Evolutionary conservation across 2,329 filamentous ascomycete species (phyloP), one percentile per base, ranked within the genome.

Genomic region (Colletotrichum orchidophilum): DNA sequence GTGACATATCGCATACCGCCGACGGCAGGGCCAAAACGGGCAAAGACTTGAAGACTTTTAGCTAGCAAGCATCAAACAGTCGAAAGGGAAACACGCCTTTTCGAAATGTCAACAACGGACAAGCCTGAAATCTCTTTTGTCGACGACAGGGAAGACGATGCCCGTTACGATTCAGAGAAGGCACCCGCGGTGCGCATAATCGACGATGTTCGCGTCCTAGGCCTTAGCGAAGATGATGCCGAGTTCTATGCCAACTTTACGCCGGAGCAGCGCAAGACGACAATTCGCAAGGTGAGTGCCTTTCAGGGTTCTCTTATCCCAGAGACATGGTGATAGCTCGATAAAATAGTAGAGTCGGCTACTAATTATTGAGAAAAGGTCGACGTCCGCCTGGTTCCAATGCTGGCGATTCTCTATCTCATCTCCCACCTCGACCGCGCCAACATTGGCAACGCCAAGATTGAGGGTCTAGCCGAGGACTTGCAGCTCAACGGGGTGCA

Each of bases 351-450:
- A 0, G 18, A 7, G 8, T 24, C 27, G 21, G 18, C 46, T 27
- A 7, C 58, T 42, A 54, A 26, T 1, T n/a, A n/a, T 12, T 33
- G n/a, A 5, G 5, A 1, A 11, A 21, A 72, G 70, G 61, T 72
- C 12, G 70, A 72, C 21, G 18, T 75, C 3, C 75, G 77, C 3
- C 63, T 79, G 21, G 66, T 76, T 3, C 85, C 85, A 2, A 82
- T 81, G 90, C 55, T 93, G 91, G 82, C 91, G 69, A 26, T 82
- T 75, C 80, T 90, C 5, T 90, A 89, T 74, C 80, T 90, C 1
- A 81, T 90, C 3, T 88, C 86, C 71, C 89, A 88, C 73, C 81
- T 90, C 13, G 88, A 90, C 76, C 81, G 86, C 24, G 85, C 86
- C 9, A 90, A 90, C 75, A 79, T 78, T 15, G 77, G 77, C 46